A percentile compares a stretch with the other conserved stretches of the same genome.
These are phyloP conservation scores for Solanum dulcamara DNA, from an alignment of 257 asterid species.

Conservation along the genomic window DNA sequence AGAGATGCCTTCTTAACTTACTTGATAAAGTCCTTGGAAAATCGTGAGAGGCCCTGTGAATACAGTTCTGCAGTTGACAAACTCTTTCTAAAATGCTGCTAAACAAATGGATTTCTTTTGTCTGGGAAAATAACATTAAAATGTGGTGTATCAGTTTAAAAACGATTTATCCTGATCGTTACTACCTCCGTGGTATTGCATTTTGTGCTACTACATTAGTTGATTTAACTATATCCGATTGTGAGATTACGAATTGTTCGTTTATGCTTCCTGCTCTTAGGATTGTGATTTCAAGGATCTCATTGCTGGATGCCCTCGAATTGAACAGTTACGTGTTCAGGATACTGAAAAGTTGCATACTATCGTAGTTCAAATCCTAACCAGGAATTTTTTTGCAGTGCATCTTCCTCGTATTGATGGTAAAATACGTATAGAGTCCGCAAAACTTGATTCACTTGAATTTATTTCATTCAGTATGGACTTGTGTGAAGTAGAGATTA, in stretches of 20 bases:
- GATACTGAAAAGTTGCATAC: background rate
- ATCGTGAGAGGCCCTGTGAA: background rate
- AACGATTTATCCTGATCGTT: background rate
- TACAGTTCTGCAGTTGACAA: background rate
- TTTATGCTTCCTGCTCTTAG: background rate
- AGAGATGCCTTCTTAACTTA: background rate
- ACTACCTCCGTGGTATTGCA: background rate
- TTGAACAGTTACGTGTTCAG: background rate
- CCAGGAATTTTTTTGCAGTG: background rate
- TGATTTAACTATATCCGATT: background rate
- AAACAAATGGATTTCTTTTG: background rate
- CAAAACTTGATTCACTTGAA: background rate
- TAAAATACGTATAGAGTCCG: background rate
- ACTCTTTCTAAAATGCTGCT: background rate
- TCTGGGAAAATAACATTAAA: background rate
- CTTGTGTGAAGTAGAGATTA: background rate
- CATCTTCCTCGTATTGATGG: background rate
- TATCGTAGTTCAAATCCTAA: background rate
- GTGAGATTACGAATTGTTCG: background rate
- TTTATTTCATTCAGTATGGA: background rate
- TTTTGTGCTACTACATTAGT: background rate
- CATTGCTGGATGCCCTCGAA: background rate
- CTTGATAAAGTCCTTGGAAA: background rate
- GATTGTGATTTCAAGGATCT: background rate
- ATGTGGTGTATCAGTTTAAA: background rate